Percentiles rank a stretch among this genome's conserved stretches.
These are phyloP conservation scores for Raphanus hybrid DNA, from an alignment of 441 rosid species.

Conservation along the genomic window DNA sequence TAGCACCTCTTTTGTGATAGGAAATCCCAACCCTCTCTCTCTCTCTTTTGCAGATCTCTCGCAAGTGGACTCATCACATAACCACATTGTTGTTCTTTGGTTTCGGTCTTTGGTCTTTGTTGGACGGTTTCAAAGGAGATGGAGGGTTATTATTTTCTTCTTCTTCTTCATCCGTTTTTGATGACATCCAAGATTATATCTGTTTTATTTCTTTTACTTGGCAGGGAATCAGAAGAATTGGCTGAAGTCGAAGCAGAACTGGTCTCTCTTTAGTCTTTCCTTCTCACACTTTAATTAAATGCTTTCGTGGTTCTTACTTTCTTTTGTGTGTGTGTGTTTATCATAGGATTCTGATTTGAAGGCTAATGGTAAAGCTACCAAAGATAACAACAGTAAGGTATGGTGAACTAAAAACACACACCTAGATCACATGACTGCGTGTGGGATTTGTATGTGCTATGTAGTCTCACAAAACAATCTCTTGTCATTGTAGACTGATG, in stretches of 20 bases:
- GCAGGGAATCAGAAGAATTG: slow-evolving; percentile 81
- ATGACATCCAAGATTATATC: neutral
- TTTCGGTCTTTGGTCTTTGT: slow-evolving; percentile 91
- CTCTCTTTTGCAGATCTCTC: slow-evolving; percentile 74
- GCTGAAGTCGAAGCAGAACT: slow-evolving; percentile 93
- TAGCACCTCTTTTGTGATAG: too few species aligned
- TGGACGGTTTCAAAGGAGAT: slow-evolving; percentile 72
- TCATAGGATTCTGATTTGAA: slow-evolving; percentile 79
- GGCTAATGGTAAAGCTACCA: slow-evolving; percentile 51
- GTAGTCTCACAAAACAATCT: neutral
- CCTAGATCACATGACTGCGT: neutral
- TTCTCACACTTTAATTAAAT: slow-evolving; percentile 4
- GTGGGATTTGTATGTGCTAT: neutral
- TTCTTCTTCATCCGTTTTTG: neutral
- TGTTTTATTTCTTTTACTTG: slow-evolving; percentile 6
- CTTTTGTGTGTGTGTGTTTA: too few species aligned
- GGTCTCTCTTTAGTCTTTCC: slow-evolving; percentile 49
- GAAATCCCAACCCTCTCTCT: too few species aligned
- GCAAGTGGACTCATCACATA: slow-evolving; percentile 91
- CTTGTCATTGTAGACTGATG: slow-evolving; percentile 57
- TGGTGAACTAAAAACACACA: neutral
- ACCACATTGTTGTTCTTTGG: slow-evolving; percentile 86
- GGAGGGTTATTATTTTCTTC: slow-evolving; percentile 52
- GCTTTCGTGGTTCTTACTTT: slow-evolving; percentile 29
- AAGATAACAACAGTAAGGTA: slow-evolving; percentile 64